These are phyloP conservation scores for Cephalotrichum gorgonifer DNA, from an alignment of 2,329 filamentous ascomycete genomes.

Conservation along the genomic window DNA sequence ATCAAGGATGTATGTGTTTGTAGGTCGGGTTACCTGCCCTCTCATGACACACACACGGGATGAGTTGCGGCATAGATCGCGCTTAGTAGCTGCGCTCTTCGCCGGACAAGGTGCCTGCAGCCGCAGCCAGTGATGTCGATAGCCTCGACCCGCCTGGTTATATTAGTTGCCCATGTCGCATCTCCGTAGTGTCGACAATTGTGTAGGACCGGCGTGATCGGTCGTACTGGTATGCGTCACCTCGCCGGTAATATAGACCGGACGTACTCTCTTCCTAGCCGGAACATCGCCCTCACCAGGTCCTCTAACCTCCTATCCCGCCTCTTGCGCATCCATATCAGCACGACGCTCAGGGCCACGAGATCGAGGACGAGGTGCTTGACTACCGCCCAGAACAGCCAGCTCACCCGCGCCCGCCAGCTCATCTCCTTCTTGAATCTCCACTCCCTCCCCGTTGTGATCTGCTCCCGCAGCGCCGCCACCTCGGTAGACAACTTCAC, in stretches of 20 bases:
- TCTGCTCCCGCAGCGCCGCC: slow-evolving; percentile 82
- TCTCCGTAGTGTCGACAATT: no score
- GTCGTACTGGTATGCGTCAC: no score
- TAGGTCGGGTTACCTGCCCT: no score
- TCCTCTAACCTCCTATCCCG: slow-evolving; percentile 65
- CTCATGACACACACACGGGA: no score
- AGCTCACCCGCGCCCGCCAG: slow-evolving; percentile 58
- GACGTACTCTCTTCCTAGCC: slow-evolving; percentile 46
- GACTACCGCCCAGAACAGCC: slow-evolving; percentile 56
- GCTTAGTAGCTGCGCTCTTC: not conserved
- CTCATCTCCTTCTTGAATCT: slow-evolving; percentile 54
- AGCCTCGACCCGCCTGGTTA: no score
- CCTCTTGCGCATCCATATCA: slow-evolving; percentile 62
- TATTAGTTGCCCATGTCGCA: no score
- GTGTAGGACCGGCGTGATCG: no score
- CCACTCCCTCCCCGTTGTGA: slow-evolving; percentile 66
- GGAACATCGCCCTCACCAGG: slow-evolving; percentile 55
- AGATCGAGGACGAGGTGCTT: slow-evolving; percentile 69
- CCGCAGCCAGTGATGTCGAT: not conserved
- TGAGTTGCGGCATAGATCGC: not conserved
- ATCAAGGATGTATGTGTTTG: no score
- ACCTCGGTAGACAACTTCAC: slow-evolving; percentile 88
- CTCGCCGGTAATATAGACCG: slow-evolving; percentile 48
- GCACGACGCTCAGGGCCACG: slow-evolving; percentile 51
- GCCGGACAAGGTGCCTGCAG: no score